Conservation (phyloP, 2,329 filamentous ascomycete species). For the Fusarium sp. region DNA sequence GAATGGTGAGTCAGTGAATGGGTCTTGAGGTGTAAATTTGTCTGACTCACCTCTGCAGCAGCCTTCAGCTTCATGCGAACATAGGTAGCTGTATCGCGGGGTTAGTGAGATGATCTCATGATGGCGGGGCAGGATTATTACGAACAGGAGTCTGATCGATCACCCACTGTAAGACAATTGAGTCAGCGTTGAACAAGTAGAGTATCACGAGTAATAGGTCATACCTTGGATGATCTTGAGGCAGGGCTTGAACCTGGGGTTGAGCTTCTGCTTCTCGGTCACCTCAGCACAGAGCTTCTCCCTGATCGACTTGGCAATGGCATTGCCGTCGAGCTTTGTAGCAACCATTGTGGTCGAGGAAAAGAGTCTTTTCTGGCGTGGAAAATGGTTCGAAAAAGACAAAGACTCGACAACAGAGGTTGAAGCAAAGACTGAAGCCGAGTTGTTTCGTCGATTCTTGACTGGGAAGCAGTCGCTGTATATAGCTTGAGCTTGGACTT, state of each 20-base stretch:
- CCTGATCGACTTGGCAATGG: conserved; percentile 91
- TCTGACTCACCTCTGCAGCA: conserved; percentile 78
- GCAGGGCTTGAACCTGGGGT: conserved; percentile 88
- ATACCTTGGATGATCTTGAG: conserved; percentile 95
- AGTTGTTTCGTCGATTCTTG: conserved; percentile 28
- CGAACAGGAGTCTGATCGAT: conserved; percentile 88
- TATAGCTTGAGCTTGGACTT: conserved; percentile 40
- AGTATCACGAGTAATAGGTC: conserved; percentile 42
- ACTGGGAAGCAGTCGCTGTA: conserved; percentile 31
- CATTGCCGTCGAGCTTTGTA: conserved; percentile 93
- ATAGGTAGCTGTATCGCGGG: conserved; percentile 78
- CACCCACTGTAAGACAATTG: conserved; percentile 73
- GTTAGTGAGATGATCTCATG: conserved; percentile 33
- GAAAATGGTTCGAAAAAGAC: conserved; percentile 7
- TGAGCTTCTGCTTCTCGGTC: conserved; percentile 80
- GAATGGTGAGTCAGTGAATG: neutral
- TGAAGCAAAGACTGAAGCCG: conserved; percentile 33
- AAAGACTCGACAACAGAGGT: conserved; percentile 27
- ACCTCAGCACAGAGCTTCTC: conserved; percentile 85
- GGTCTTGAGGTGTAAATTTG: neutral
- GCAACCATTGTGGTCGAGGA: conserved; percentile 79
- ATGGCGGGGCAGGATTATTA: conserved; percentile 43
- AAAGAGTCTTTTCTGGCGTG: conserved; percentile 50
- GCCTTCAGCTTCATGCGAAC: conserved; percentile 99
- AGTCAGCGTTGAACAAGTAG: conserved; percentile 40